A percentile compares a stretch with the other conserved stretches of the same genome.
Evolutionary conservation across 2,329 filamentous ascomycete genomes (phyloP).

Genomic region (Aphanocladium album): DNA sequence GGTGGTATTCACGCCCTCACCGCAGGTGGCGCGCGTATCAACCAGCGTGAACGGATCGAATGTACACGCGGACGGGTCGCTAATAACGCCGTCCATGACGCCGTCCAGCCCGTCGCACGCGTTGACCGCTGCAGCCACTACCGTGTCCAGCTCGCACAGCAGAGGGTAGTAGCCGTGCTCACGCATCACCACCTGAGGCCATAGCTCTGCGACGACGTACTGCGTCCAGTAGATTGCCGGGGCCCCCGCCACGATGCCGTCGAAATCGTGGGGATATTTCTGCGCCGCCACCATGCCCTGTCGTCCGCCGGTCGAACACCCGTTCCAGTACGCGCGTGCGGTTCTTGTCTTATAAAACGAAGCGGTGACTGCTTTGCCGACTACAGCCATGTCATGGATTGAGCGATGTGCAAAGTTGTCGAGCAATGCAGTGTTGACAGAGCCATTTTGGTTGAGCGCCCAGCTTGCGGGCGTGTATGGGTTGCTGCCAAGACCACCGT

Average conservation of each 20-base stretch:
- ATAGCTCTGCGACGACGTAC: slow-evolving; percentile 16
- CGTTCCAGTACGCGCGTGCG: slow-evolving; percentile 43
- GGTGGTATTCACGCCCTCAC: not conserved
- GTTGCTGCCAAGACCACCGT: not conserved
- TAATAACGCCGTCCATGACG: slow-evolving; percentile 20
- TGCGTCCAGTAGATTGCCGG: slow-evolving; percentile 38
- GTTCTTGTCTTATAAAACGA: slow-evolving; percentile 33
- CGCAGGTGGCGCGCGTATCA: not conserved
- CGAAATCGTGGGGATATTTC: slow-evolving; percentile 46
- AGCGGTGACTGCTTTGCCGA: slow-evolving; percentile 37
- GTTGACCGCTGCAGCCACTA: slow-evolving; percentile 28
- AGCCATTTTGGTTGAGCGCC: slow-evolving; percentile 17
- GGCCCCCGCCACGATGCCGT: slow-evolving; percentile 46
- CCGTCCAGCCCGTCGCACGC: slow-evolving; percentile 23
- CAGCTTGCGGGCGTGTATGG: slow-evolving; percentile 1
- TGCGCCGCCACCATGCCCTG: slow-evolving; percentile 51
- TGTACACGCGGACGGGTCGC: slow-evolving; percentile 14
- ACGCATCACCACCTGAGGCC: slow-evolving; percentile 22
- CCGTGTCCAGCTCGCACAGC: slow-evolving; percentile 29
- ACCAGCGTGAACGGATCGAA: slow-evolving; percentile 21
- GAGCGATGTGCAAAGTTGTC: slow-evolving; percentile 24
- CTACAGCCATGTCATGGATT: slow-evolving; percentile 29
- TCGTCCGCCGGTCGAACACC: slow-evolving; percentile 51
- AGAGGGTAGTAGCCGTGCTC: slow-evolving; percentile 25
- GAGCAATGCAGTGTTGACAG: slow-evolving; percentile 21